Evolutionary conservation across 1,284 basidiomycete species (phyloP).

Genomic region (Apiotrichum laibachii): DNA sequence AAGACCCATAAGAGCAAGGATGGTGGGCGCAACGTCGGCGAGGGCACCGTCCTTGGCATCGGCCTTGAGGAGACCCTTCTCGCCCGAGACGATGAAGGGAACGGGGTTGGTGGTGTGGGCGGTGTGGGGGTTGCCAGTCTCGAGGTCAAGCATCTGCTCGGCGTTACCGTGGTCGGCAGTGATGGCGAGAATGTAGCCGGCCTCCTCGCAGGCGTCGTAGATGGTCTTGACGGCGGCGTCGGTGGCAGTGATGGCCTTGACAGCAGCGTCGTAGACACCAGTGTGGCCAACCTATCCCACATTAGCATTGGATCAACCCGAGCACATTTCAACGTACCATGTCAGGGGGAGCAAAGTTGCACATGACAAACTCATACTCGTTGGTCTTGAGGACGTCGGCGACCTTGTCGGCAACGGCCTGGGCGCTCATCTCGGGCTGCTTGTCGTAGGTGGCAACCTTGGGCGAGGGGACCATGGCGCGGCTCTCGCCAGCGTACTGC

Average conservation of each 20-base stretch:
- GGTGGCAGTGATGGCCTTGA: slow-evolving; percentile 75
- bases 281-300: slow-evolving; percentile 73
- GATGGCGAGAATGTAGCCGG: slow-evolving; percentile 78
- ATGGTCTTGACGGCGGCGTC: slow-evolving; percentile 81
- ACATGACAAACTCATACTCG: slow-evolving; percentile 84
- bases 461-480: slow-evolving; percentile 83
- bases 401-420: slow-evolving; percentile 81
- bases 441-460: slow-evolving; percentile 87
- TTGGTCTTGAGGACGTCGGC: slow-evolving; percentile 70
- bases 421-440: slow-evolving; percentile 80
- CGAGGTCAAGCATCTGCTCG: slow-evolving; percentile 75
- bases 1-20: slow-evolving; percentile 67
- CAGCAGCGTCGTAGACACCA: slow-evolving; percentile 80
- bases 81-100: slow-evolving; percentile 72
- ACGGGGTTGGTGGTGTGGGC: slow-evolving; percentile 62
- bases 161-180: slow-evolving; percentile 91
- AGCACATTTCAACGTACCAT: slow-evolving; percentile 60
- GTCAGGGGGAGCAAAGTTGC: slow-evolving; percentile 91
- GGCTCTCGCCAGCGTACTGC: slow-evolving; percentile 75
- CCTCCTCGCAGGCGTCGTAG: slow-evolving; percentile 75
- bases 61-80: slow-evolving; percentile 58
- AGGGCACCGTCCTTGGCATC: slow-evolving; percentile 63
- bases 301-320: not conserved
- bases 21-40: slow-evolving; percentile 82
- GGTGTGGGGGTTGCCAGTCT: slow-evolving; percentile 73